Conservation (phyloP, 345 rosid species). For the Sapria himalayana region DNA sequence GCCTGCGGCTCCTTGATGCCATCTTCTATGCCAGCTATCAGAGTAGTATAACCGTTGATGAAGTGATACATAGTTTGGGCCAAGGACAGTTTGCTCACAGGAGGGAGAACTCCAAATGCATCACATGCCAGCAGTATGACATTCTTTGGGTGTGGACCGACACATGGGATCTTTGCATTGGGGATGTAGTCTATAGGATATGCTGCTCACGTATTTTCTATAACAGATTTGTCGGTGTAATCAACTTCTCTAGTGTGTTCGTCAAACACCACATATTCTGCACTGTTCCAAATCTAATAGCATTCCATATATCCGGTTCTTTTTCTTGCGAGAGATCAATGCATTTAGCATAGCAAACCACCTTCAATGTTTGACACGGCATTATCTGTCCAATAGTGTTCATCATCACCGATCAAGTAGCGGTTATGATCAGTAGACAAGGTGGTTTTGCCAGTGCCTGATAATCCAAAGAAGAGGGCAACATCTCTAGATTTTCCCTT, state of each 20-base stretch:
- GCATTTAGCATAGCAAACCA: constrained; percentile 95
- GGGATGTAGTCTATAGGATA: constrained; percentile 90
- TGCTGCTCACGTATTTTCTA: constrained; percentile 95
- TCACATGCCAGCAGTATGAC: constrained; percentile 89
- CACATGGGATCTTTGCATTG: constrained; percentile 74
- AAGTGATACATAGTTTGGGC: constrained; percentile 97
- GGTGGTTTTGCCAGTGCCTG: constrained; percentile 97
- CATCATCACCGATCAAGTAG: constrained; percentile 87
- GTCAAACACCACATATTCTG: constrained; percentile 85
- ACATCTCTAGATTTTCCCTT: constrained; percentile 97
- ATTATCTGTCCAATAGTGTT: constrained; percentile 80
- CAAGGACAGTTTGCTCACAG: constrained; percentile 81
- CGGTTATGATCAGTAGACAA: constrained; percentile 88
- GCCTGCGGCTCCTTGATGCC: constrained; percentile 82
- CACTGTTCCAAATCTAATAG: constrained; percentile 91
- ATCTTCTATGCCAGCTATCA: constrained; percentile 94
- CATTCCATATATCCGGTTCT: constrained; percentile 93
- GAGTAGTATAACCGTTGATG: constrained; percentile 93
- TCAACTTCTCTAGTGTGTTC: constrained; percentile 85
- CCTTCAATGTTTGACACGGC: constrained; percentile 98
- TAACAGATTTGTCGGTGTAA: constrained; percentile 65
- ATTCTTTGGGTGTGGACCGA: constrained; percentile 81
- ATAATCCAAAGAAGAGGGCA: constrained; percentile 98
- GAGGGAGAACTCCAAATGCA: constrained; percentile 95
- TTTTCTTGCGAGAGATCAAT: constrained; percentile 78